Evolutionary conservation across 2,329 filamentous ascomycete species (phyloP), one percentile per base, ranked within the genome.

Genomic region (Plenodomus biglobosus): DNA sequence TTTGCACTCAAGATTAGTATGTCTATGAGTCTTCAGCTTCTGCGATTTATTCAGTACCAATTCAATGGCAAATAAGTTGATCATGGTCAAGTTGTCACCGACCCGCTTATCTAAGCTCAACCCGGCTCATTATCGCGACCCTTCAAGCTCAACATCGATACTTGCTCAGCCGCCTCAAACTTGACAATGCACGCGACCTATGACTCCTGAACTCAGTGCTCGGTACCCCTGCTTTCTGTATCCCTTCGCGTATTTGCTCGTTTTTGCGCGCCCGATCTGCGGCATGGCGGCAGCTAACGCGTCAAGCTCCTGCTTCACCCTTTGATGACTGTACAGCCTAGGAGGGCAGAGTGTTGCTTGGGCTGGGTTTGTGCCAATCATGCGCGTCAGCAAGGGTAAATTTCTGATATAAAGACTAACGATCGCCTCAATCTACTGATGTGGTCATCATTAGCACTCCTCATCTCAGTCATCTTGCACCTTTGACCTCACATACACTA

Each of bases 251-350:
- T 38, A 48, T 43, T 48, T 38, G 50, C 38, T 50, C 43, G 36
- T 38, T 32, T 3, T 15, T 10, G 3, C 27, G 3, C 8, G 13
- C 27, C 27, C 3, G 35, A 18, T 37, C 19, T 44, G 46, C 42
- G 16, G 42, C 41, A 48, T 56, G 49, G 44, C 50, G 48, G 36
- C 46, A 27, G 30, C 40, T 41, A 44, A 47, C 38, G 36, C 35
- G 41, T 40, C 20, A 30, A 41, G 42, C 49, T 54, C 58, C 54
- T 58, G 34, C 45, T 58, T 55, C 49, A 52, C 46, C 61, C 59
- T 49, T 55, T 53, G 52, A 59, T 62, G 57, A 57, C 58, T 56
- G 52, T 40, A 35, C 51, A 43, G 40, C 37, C 27, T 27, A 39
- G 19, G 40, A 44, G 19, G 27, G 41, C 38, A 37, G 37, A 42